Conservation (phyloP, 306 rosid genomes). For the Fragaria nilgerrensis region DNA sequence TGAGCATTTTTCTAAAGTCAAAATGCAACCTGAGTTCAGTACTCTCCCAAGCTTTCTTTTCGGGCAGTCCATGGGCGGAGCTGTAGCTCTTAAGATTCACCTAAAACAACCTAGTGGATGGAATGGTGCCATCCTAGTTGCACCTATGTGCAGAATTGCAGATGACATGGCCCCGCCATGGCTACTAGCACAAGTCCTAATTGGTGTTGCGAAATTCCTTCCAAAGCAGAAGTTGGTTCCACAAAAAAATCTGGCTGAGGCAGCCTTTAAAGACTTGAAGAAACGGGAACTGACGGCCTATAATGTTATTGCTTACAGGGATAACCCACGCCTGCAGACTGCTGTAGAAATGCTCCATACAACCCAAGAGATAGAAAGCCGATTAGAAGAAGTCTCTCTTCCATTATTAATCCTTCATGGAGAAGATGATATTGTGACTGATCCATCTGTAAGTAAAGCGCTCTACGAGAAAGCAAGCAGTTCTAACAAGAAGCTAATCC, state of each 20-base stretch:
- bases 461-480: slow-evolving; percentile 73
- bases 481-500: slow-evolving; percentile 67
- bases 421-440: slow-evolving; percentile 81
- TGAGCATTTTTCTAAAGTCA: slow-evolving; percentile 74
- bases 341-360: slow-evolving; percentile 75
- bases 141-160: slow-evolving; percentile 99
- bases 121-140: slow-evolving; percentile 90
- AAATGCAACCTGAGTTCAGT: slow-evolving; percentile 58
- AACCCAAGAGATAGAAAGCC: slow-evolving; percentile 73
- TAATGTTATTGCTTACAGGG: slow-evolving; percentile 77
- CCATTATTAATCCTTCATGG: slow-evolving; percentile 90
- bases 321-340: slow-evolving; percentile 76
- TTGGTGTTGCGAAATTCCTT: slow-evolving; percentile 55
- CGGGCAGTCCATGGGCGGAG: slow-evolving; percentile 96
- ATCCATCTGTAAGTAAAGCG: slow-evolving; percentile 84
- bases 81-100: slow-evolving; percentile 77
- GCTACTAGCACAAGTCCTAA: slow-evolving; percentile 52
- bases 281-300: slow-evolving; percentile 65
- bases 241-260: slow-evolving; percentile 71
- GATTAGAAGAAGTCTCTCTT: slow-evolving; percentile 64
- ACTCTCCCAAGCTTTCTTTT: slow-evolving; percentile 74
- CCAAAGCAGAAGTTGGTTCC: slow-evolving; percentile 89
- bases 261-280: slow-evolving; percentile 68
- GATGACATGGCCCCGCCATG: slow-evolving; percentile 84
- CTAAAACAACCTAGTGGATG: slow-evolving; percentile 74